Percentiles rank a stretch among this genome's conserved stretches.
Evolutionary conservation across 106 monocot genomes (phyloP).

Genomic region (Alisma plantagoaquatica): DNA sequence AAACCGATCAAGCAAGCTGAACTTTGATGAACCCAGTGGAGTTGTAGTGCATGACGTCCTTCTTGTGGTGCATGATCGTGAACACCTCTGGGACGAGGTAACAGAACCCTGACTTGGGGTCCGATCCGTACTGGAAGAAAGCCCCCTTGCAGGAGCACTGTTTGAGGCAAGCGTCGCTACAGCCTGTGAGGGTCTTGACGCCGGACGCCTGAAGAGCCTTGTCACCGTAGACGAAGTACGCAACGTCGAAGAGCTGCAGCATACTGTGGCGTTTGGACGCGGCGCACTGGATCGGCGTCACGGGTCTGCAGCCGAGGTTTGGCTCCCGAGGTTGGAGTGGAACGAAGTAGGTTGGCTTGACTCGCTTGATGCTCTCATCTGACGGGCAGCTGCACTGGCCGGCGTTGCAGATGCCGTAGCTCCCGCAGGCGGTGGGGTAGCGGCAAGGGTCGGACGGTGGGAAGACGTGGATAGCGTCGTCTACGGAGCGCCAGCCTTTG

Average conservation of each 20-base stretch:
- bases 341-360: neutral
- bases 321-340: neutral
- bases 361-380: too few relatives aligned
- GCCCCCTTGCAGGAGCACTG: constrained; percentile 4
- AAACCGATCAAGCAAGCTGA: too few relatives aligned
- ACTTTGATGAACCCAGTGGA: too few relatives aligned
- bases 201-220: neutral
- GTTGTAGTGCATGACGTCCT: too few relatives aligned
- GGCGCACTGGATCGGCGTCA: constrained; percentile 9
- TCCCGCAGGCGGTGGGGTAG: constrained; percentile 12
- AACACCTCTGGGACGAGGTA: too few relatives aligned
- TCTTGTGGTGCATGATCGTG: too few relatives aligned
- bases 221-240: constrained; percentile 9
- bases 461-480: too few relatives aligned
- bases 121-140: neutral
- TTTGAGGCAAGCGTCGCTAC: neutral
- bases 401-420: constrained; percentile 7
- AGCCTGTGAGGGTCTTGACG: neutral
- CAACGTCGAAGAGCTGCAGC: neutral
- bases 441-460: neutral
- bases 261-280: neutral
- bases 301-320: constrained; percentile 1
- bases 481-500: neutral
- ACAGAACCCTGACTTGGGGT: too few relatives aligned
- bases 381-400: constrained; percentile 1